These are phyloP conservation scores for Acmispon strigosus DNA, from an alignment of 306 rosid genomes.

Conservation along the genomic window DNA sequence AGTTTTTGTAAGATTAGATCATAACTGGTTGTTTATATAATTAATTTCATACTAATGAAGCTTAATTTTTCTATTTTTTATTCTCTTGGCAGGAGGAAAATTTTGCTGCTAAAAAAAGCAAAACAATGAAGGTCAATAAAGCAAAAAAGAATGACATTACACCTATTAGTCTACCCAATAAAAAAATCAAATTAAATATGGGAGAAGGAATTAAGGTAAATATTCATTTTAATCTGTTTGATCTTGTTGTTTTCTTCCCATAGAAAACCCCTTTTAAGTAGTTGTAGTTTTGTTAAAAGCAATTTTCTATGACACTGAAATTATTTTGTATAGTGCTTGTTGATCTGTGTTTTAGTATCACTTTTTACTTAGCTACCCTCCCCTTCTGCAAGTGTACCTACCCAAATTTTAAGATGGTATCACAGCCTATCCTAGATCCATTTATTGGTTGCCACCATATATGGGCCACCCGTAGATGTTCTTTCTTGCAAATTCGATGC, in stretches of 20 bases:
- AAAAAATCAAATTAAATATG: slow-evolving; percentile 70
- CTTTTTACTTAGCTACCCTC: not conserved
- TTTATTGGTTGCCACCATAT: no score
- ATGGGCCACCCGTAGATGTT: no score
- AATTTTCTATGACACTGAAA: not conserved
- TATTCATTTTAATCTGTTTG: slow-evolving; percentile 11
- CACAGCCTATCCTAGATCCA: no score
- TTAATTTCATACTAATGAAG: not conserved
- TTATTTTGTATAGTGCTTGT: slow-evolving; percentile 1
- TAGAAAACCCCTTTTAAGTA: not conserved
- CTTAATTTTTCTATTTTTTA: not conserved
- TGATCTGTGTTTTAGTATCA: not conserved
- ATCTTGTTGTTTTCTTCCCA: not conserved
- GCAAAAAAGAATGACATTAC: slow-evolving; percentile 52
- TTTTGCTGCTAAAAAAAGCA: slow-evolving; percentile 40
- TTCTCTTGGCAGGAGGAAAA: slow-evolving; percentile 60
- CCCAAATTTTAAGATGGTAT: not conserved
- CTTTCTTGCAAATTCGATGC: no score
- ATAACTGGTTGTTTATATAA: not conserved
- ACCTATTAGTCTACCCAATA: slow-evolving; percentile 44
- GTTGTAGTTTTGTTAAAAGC: not conserved
- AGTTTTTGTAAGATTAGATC: not conserved
- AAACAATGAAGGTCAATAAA: slow-evolving; percentile 54
- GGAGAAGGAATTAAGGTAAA: slow-evolving; percentile 83
- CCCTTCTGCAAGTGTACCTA: no score